Conservation (phyloP, 2,329 filamentous ascomycete genomes). For the Aureobasidium leucospermi region DNA sequence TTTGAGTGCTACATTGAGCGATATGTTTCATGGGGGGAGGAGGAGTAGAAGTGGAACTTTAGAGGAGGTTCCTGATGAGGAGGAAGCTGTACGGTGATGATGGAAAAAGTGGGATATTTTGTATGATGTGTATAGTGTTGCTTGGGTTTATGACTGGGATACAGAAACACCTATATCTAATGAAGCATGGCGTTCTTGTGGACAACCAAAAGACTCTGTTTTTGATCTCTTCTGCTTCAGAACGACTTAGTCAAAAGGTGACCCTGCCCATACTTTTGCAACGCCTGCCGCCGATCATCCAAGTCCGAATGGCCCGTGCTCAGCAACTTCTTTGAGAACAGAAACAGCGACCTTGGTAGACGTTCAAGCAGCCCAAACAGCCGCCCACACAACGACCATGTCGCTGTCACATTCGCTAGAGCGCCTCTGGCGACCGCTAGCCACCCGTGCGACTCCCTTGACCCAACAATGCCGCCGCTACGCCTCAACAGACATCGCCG, state of each 20-base stretch:
- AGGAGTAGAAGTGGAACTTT: constrained; percentile 2
- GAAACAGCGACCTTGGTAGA: background rate
- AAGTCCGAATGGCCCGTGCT: background rate
- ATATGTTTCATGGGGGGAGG: constrained; percentile 1
- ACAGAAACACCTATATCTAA: too few relatives aligned
- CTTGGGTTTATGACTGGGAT: background rate
- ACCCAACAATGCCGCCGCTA: constrained; percentile 23
- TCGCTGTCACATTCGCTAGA: constrained; percentile 10
- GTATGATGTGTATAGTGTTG: background rate
- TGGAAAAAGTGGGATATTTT: background rate
- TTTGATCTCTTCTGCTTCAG: too few relatives aligned
- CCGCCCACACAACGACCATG: background rate
- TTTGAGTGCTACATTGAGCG: constrained; percentile 7
- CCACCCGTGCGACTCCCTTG: background rate
- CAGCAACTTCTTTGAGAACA: background rate
- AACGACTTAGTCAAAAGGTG: background rate
- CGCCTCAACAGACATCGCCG: constrained; percentile 25
- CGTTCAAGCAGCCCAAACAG: background rate
- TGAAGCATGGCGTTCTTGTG: too few relatives aligned
- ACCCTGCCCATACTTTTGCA: background rate
- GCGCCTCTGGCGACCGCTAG: constrained; percentile 6
- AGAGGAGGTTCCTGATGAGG: constrained; percentile 3
- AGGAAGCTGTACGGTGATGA: background rate
- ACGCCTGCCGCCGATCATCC: too few relatives aligned
- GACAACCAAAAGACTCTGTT: too few relatives aligned